These are phyloP conservation scores for Pseudomonodictys pantanalensis DNA, from an alignment of 495 filamentous ascomycete genomes.

Conservation along the genomic window DNA sequence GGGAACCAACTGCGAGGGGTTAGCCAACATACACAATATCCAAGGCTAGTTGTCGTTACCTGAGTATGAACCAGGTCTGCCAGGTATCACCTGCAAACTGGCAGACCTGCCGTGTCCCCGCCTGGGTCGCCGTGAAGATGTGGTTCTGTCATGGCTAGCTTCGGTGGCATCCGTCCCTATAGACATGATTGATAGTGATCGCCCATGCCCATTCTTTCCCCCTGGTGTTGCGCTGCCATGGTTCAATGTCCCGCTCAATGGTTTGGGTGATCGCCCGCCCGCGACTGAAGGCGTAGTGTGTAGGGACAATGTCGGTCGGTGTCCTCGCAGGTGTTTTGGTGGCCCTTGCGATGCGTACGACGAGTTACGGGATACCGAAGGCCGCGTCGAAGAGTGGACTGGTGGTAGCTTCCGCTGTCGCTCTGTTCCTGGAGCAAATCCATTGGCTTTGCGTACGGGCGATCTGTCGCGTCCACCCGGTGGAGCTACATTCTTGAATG, in stretches of 20 bases:
- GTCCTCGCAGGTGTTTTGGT: constrained; percentile 46
- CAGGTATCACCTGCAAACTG: constrained; percentile 73
- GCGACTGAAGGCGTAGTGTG: constrained; percentile 47
- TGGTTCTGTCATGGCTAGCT: constrained; percentile 43
- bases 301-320: constrained; percentile 58
- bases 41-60: constrained; percentile 10
- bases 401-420: constrained; percentile 47
- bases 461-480: constrained; percentile 43
- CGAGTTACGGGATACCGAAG: constrained; percentile 34
- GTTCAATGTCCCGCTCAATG: constrained; percentile 15
- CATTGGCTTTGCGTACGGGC: constrained; percentile 42
- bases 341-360: constrained; percentile 29
- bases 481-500: constrained; percentile 82
- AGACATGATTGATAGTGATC: constrained; percentile 95
- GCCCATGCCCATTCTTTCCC: constrained; percentile 61
- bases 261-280: constrained; percentile 27
- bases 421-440: constrained; percentile 37
- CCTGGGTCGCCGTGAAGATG: constrained; percentile 47
- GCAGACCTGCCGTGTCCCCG: constrained; percentile 75
- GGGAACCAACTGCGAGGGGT: constrained; percentile 11
- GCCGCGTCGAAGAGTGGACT: constrained; percentile 35
- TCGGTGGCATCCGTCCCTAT: constrained; percentile 63
- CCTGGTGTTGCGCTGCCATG: constrained; percentile 26
- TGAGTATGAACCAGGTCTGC: constrained; percentile 26
- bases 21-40: background rate